phyloP scores from a whole-genome alignment of 441 rosid genomes.

The Daphne laureola region DNA sequence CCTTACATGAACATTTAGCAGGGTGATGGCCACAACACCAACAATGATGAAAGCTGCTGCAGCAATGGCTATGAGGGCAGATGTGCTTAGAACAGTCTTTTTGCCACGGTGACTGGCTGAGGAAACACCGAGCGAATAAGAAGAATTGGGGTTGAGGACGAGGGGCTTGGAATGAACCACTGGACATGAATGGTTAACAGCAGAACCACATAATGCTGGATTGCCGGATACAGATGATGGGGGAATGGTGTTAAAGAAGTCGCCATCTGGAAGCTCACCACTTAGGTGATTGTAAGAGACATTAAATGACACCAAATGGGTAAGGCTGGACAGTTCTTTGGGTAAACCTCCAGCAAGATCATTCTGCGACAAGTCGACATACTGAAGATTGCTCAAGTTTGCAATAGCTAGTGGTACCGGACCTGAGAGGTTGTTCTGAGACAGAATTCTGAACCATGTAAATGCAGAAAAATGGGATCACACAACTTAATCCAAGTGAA shows the following conservation, averaged over 20 bases:
- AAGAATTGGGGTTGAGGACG: slow-evolving; percentile 86
- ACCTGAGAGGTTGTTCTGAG: slow-evolving; percentile 60
- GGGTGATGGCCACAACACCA: slow-evolving; percentile 68
- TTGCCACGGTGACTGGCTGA: slow-evolving; percentile 34
- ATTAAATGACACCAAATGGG: slow-evolving; percentile 52
- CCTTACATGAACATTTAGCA: slow-evolving; percentile 62
- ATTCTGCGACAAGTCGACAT: slow-evolving; percentile 62
- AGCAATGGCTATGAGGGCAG: slow-evolving; percentile 73
- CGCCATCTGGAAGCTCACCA: slow-evolving; percentile 87
- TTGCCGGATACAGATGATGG: slow-evolving; percentile 60
- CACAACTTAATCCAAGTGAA: not conserved
- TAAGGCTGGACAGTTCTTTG: slow-evolving; percentile 62
- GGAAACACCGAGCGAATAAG: slow-evolving; percentile 36
- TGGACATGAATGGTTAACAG: slow-evolving; percentile 70
- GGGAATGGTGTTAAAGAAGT: slow-evolving; percentile 76
- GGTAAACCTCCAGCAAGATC: slow-evolving; percentile 63
- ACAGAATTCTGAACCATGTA: slow-evolving; percentile 41
- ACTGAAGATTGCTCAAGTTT: slow-evolving; percentile 47
- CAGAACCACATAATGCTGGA: slow-evolving; percentile 73
- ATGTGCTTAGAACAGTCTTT: slow-evolving; percentile 64
- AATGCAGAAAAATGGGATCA: not conserved
- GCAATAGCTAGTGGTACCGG: slow-evolving; percentile 53
- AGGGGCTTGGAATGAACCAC: slow-evolving; percentile 81
- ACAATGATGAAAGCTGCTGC: slow-evolving; percentile 75
- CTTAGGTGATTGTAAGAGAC: slow-evolving; percentile 62